phyloP scores from a whole-genome alignment of 1,284 basidiomycete genomes.

The Ceratobasidium sp. region DNA sequence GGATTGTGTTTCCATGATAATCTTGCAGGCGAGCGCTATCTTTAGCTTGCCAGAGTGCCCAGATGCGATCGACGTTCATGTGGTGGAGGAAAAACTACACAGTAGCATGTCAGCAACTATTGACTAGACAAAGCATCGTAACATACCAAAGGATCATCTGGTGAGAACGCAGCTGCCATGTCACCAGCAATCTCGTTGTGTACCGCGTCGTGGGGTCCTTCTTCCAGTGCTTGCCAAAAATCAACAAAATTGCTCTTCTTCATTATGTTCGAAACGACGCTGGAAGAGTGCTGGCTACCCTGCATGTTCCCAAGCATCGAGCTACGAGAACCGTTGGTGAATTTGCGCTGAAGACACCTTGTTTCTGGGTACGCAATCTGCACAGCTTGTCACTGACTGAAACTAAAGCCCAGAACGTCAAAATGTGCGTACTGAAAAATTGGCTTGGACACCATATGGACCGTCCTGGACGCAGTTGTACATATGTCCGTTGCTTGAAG shows the following conservation, averaged over 20 bases:
- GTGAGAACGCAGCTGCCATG: constrained; percentile 32
- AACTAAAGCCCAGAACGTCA: too few relatives aligned
- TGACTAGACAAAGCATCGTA: background rate
- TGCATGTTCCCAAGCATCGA: background rate
- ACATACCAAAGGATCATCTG: constrained; percentile 27
- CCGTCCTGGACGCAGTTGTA: constrained; percentile 27
- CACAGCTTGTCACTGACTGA: background rate
- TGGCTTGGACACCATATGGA: constrained; percentile 25
- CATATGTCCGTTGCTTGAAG: background rate
- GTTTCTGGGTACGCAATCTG: constrained; percentile 26
- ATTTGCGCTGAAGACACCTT: constrained; percentile 24
- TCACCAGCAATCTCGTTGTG: constrained; percentile 35
- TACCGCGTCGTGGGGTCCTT: constrained; percentile 34
- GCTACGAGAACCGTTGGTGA: background rate
- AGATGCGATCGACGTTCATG: constrained; percentile 43
- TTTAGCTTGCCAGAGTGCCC: constrained; percentile 42
- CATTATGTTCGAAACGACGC: background rate
- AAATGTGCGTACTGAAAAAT: constrained; percentile 13
- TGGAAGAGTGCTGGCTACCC: constrained; percentile 13
- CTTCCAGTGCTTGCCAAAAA: constrained; percentile 13
- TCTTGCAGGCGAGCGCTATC: constrained; percentile 2
- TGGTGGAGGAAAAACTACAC: constrained; percentile 41
- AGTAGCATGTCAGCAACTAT: background rate
- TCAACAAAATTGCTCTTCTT: constrained; percentile 1
- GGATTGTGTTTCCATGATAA: constrained; percentile 31